A percentile compares a stretch with the other conserved stretches of the same genome.
phyloP scores from a whole-genome alignment of 2,329 filamentous ascomycete genomes.

The Calycina herbarum region DNA sequence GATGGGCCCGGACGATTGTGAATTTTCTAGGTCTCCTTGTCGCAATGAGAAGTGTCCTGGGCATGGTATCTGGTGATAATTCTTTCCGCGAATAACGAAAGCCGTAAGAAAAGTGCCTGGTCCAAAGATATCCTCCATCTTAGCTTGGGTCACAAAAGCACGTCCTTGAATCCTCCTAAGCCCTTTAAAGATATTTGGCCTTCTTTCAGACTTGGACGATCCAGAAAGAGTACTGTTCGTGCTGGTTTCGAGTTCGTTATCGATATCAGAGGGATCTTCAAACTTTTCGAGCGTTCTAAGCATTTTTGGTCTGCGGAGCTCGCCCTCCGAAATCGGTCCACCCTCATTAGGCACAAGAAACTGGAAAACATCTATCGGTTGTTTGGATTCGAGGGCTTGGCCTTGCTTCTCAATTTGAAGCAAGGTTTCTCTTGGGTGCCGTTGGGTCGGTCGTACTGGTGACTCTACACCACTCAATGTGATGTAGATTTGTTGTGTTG shows the following conservation, averaged over 20 bases:
- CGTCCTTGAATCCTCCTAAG: not conserved
- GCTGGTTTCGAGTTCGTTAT: not conserved
- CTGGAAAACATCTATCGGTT: not conserved
- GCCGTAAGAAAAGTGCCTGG: not conserved
- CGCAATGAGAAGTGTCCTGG: conserved; percentile 5
- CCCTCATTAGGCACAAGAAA: not conserved
- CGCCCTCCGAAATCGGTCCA: not conserved
- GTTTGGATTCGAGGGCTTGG: not conserved
- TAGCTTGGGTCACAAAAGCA: not conserved
- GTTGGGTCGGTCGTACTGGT: not conserved
- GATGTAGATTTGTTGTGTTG: not conserved
- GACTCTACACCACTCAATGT: not conserved
- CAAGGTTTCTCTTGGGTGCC: not conserved
- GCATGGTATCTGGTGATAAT: conserved; percentile 10
- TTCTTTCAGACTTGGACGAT: not conserved
- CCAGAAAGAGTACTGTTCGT: not conserved
- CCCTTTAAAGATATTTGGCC: not conserved
- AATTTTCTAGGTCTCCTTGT: conserved; percentile 5
- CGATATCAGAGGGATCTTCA: not conserved
- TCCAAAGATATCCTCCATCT: conserved; percentile 7
- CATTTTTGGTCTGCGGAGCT: not conserved
- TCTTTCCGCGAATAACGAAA: conserved; percentile 6
- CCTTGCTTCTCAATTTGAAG: not conserved
- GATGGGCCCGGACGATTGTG: conserved; percentile 5
- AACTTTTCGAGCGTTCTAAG: not conserved